Base-by-base conservation (phyloP, 2,329 filamentous ascomycete species). In the Ceratocystis smalleyi region DNA sequence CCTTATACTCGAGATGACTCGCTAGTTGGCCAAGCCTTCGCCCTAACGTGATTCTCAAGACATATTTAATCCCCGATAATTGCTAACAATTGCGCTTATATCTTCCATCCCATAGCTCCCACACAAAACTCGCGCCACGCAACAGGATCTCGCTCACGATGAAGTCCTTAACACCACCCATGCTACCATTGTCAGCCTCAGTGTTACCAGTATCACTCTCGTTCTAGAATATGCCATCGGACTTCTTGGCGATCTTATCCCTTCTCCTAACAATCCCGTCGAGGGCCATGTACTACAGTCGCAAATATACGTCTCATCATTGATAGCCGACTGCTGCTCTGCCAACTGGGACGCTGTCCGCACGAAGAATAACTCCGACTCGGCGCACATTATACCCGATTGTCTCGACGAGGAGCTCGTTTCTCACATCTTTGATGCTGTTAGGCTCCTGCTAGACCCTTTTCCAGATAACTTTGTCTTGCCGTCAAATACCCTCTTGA, bases 241-340 rank as follows among this genome's bases (percentile, higher is more conserved):
- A 47, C 73, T 85, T 5, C 76, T 86, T 57, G 82, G 85, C 70
- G 81, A 84, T 45, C 76, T 86, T 47, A 74, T 76, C 32, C 78
- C 78, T 12, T 43, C 60, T 61, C 79, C 81, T 2, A 83, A 82
- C 70, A 78, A 77, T 67, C 73, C 70, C 60, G 74, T 81, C 64
- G 72, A 77, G 57, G 73, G 75, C 24, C 83, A 85, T 70, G 77
- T 87, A 62, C 74, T 86, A 40, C 77, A 82, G 59, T 86, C 85
- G 19, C 84, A 87, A 71, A 75, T 84, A 59, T 87, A 84, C 69
- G 75, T 86, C n/a, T 73, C 87, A 61, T 78, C 81, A 59, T 75
- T 87, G 51, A 77, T 84, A 43, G 82, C 83, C 70, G 83, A 87
- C 69, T 87, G 84, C 70, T 87, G 83, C 69, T 78, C 79, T 61